Conservation (phyloP, 805 yeast species). For the Teunomyces kruisii region DNA sequence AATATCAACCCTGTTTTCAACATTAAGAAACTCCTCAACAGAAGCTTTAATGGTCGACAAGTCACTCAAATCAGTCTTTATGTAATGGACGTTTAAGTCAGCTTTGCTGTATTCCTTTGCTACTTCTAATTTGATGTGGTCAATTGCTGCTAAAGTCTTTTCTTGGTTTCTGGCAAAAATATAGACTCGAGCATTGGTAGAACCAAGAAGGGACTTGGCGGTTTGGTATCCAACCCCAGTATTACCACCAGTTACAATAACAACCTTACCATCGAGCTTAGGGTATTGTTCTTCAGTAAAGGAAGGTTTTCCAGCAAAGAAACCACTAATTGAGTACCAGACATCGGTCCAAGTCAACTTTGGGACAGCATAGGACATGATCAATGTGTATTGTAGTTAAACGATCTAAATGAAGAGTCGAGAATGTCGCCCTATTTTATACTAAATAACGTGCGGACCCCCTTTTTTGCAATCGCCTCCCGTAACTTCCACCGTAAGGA, state of each 20-base stretch:
- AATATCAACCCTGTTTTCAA: constrained; percentile 17
- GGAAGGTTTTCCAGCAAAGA: constrained; percentile 15
- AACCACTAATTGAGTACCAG: constrained; percentile 4
- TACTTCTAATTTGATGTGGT: constrained; percentile 20
- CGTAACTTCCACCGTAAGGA: no score
- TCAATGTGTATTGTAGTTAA: no score
- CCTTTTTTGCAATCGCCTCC: no score
- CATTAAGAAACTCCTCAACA: constrained; percentile 24
- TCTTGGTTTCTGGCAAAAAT: constrained; percentile 33
- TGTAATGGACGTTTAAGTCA: constrained; percentile 6
- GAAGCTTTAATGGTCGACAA: constrained; percentile 13
- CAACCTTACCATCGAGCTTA: constrained; percentile 34
- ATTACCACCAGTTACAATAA: constrained; percentile 40
- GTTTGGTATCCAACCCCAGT: constrained; percentile 34
- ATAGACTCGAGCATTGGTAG: constrained; percentile 35
- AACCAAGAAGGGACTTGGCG: constrained; percentile 25
- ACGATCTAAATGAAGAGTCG: no score
- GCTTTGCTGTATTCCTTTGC: constrained; percentile 16
- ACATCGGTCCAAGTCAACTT: constrained; percentile 2
- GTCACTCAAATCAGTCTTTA: constrained; percentile 10
- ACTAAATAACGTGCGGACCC: no score
- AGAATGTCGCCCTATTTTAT: no score
- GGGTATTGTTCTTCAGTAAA: constrained; percentile 34
- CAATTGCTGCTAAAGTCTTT: constrained; percentile 29
- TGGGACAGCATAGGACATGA: constrained; percentile 3